These are phyloP conservation scores for Cercospora zeae-maydis DNA, from an alignment of 2,329 filamentous ascomycete species.

Conservation along the genomic window DNA sequence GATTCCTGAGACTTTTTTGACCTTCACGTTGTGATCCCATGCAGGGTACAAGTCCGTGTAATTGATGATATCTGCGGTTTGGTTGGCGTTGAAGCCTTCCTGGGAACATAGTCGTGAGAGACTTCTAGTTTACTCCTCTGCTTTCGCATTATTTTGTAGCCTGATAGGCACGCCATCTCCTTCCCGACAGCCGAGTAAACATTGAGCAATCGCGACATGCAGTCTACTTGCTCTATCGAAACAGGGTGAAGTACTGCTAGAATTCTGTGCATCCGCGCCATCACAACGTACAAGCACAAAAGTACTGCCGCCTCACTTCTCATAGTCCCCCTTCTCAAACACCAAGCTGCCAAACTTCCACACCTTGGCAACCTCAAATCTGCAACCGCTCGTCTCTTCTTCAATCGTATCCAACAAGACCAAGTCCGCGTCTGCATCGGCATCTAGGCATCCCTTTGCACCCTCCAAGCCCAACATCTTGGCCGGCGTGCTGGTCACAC, in stretches of 20 bases:
- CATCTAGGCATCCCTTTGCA: conserved; percentile 58
- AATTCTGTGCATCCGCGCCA: not conserved
- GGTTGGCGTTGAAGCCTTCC: too few relatives aligned
- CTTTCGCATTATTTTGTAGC: too few relatives aligned
- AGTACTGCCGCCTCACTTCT: not conserved
- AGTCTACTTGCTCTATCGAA: not conserved
- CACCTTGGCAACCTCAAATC: conserved; percentile 67
- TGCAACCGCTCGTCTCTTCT: conserved; percentile 43
- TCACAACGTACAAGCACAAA: not conserved
- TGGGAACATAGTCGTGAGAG: too few relatives aligned
- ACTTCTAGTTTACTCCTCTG: too few relatives aligned
- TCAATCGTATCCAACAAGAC: conserved; percentile 59
- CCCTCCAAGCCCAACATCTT: conserved; percentile 67
- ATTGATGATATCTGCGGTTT: too few relatives aligned
- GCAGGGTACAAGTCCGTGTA: too few relatives aligned
- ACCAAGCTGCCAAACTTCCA: conserved; percentile 72
- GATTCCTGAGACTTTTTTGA: not conserved
- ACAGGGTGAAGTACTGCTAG: not conserved
- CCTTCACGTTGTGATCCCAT: too few relatives aligned
- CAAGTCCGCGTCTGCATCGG: conserved; percentile 53
- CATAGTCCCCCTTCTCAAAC: conserved; percentile 14
- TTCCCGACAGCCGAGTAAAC: too few relatives aligned
- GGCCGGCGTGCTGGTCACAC: conserved; percentile 74
- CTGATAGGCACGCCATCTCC: too few relatives aligned
- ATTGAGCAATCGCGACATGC: too few relatives aligned